Evolutionary conservation across 2,329 filamentous ascomycete genomes (phyloP).

Genomic region (Xylariaceae sp.): DNA sequence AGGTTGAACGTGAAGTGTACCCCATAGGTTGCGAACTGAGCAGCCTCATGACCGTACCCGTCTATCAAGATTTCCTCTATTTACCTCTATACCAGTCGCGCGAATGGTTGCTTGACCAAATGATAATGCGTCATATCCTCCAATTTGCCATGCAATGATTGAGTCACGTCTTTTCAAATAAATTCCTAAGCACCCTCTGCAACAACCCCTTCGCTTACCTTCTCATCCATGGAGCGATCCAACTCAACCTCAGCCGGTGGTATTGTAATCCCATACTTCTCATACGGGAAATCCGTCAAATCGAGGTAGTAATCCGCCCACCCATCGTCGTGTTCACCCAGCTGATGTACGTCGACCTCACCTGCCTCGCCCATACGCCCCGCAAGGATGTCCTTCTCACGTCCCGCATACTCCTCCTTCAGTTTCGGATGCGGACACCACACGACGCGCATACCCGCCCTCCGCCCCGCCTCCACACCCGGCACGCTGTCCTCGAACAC

Average conservation of each 20-base stretch:
- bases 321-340: slow-evolving; percentile 55
- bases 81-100: too few relatives aligned
- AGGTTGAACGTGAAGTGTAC: too few relatives aligned
- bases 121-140: too few relatives aligned
- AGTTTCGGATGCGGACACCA: slow-evolving; percentile 87
- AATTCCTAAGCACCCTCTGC: neutral
- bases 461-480: slow-evolving; percentile 82
- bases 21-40: too few relatives aligned
- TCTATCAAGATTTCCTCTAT: too few relatives aligned
- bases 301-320: slow-evolving; percentile 54
- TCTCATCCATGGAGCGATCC: slow-evolving; percentile 39
- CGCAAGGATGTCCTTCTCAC: slow-evolving; percentile 78
- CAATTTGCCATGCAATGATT: too few relatives aligned
- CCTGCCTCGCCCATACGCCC: slow-evolving; percentile 70
- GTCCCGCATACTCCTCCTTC: slow-evolving; percentile 68
- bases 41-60: too few relatives aligned
- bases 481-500: slow-evolving; percentile 96
- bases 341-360: slow-evolving; percentile 47
- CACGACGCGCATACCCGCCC: slow-evolving; percentile 90
- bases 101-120: too few relatives aligned
- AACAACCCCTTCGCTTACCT: slow-evolving; percentile 14
- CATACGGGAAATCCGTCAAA: slow-evolving; percentile 53
- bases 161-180: too few relatives aligned
- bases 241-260: slow-evolving; percentile 39
- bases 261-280: slow-evolving; percentile 54